These are phyloP conservation scores for Suhomyces maxii DNA, from an alignment of 1,139 yeast species.

Conservation along the genomic window DNA sequence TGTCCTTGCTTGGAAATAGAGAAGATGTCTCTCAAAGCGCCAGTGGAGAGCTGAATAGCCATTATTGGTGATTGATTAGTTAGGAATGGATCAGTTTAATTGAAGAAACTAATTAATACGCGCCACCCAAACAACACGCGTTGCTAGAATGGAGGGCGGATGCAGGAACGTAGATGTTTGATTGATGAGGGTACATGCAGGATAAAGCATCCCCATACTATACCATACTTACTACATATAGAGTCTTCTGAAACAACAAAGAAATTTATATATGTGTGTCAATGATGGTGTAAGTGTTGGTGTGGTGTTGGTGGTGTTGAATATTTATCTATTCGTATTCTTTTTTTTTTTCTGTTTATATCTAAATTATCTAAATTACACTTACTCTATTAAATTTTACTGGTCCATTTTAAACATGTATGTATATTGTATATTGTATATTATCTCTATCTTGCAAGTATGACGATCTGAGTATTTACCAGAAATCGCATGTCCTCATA, in stretches of 20 bases:
- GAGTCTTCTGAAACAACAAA: too few relatives aligned
- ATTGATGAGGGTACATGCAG: neutral
- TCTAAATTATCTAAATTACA: too few relatives aligned
- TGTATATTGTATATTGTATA: too few relatives aligned
- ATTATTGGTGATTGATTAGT: neutral
- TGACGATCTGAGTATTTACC: neutral
- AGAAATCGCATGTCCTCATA: slow-evolving; percentile 16
- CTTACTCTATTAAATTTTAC: too few relatives aligned
- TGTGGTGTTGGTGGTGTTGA: too few relatives aligned
- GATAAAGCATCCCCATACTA: too few relatives aligned
- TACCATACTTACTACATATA: too few relatives aligned
- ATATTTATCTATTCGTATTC: too few relatives aligned
- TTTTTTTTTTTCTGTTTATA: too few relatives aligned
- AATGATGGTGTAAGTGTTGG: too few relatives aligned
- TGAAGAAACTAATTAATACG: neutral
- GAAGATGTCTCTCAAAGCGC: slow-evolving; percentile 17
- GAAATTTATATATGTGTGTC: too few relatives aligned
- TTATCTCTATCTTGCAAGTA: too few relatives aligned
- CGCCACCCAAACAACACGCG: slow-evolving; percentile 7
- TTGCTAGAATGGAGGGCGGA: neutral
- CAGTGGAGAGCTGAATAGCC: slow-evolving; percentile 12
- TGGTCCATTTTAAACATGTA: neutral
- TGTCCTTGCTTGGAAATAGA: slow-evolving; percentile 14
- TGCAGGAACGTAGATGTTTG: neutral
- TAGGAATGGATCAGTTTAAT: neutral